Evolutionary conservation across 177 flowering plant species (phyloP), one percentile per base, ranked within the genome.

Genomic region (Vitis hybrid): DNA sequence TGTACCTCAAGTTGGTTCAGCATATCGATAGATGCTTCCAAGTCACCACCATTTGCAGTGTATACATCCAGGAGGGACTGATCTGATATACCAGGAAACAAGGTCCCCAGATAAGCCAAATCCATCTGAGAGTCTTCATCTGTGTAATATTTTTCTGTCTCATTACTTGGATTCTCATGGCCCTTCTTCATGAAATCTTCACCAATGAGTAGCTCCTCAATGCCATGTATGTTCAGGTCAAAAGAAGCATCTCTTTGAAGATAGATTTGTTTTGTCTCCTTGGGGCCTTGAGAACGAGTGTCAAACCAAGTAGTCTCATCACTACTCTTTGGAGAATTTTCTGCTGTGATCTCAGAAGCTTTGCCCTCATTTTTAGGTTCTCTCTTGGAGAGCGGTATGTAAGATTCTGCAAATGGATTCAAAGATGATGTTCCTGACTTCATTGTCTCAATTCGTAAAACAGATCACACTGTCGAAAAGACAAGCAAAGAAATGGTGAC

Each of bases 1-100:
- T 60, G 48, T 60, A 63, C 67, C 67, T 63, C 53, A 19, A 63
- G 55, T 16, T 63, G 52, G 67, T 15, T 63, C 52, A 63, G 54
- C 53, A 63, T 63, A 16, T 63, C 53, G 2, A 63, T 5, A 16
- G 67, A 63, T 6, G 54, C 67, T 20, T 63, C 67, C 52, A 63
- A 16, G 54, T 63, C 67, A 20, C 67, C 67, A 51, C 67, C 53
- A 50, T 48, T 50, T 48, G 55, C 67, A 63, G 54, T 45, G 54
- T 63, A 63, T 45, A 63, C 67, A 18, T 31, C 53, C 20, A 34
- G 11, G 22, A 63, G 53, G 54, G 67, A 63, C 53, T 63, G 67
- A 22, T 48, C 53, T 19, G 67, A 63, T 45, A 63, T 29, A 50
- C 55, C 34, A 34, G 67, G 67, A 20, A 14, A 63, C 2, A 63